phyloP scores from a whole-genome alignment of 306 rosid species.

The Quercus glauca region DNA sequence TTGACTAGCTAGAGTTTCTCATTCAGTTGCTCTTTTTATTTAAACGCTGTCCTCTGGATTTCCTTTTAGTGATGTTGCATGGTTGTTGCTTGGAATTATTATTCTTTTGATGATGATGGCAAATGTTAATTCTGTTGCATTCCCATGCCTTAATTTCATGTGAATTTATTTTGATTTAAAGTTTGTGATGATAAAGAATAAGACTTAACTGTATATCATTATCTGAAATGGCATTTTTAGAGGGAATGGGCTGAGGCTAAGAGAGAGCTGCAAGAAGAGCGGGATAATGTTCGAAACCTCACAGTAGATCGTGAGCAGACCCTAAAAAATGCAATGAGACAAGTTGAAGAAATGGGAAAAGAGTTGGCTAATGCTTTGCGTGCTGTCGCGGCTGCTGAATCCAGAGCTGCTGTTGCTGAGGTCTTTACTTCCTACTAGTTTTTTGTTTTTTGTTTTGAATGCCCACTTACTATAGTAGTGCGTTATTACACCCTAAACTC shows the following conservation, averaged over 20 bases:
- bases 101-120: neutral
- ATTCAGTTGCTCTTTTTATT: neutral
- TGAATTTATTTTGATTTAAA: neutral
- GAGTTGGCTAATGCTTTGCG: constrained; percentile 69
- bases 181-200: neutral
- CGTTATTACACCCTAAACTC: neutral
- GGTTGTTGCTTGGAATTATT: neutral
- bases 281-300: constrained; percentile 59
- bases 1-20: neutral
- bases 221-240: constrained; percentile 31
- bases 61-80: neutral
- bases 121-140: neutral
- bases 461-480: neutral
- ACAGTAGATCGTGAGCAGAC: constrained; percentile 67
- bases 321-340: constrained; percentile 57
- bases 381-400: constrained; percentile 74
- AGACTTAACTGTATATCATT: neutral
- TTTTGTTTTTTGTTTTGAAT: neutral
- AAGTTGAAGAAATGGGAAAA: constrained; percentile 81
- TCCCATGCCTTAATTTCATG: neutral
- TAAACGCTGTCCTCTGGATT: neutral
- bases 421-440: constrained; percentile 23
- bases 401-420: constrained; percentile 88
- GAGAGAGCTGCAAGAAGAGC: constrained; percentile 81
- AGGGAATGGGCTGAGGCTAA: constrained; percentile 96